These are phyloP conservation scores for Diatrype stigma DNA, from an alignment of 2,329 filamentous ascomycete genomes.

Conservation along the genomic window DNA sequence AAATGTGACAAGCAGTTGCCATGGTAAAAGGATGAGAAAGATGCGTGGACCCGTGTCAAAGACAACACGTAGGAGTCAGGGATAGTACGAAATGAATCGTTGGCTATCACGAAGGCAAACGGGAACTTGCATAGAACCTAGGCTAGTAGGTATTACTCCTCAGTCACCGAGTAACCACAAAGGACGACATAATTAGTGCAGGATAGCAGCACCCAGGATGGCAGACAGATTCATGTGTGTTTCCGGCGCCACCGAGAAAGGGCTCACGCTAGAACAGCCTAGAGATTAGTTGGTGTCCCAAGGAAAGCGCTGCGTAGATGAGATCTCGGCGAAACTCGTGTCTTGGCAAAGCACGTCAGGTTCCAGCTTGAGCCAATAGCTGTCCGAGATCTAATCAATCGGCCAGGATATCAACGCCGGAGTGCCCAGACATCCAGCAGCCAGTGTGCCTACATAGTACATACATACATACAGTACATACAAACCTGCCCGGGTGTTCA, in stretches of 20 bases:
- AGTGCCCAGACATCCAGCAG: too few relatives aligned
- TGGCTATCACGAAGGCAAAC: not conserved
- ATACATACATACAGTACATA: too few relatives aligned
- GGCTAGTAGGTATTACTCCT: too few relatives aligned
- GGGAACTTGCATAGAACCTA: too few relatives aligned
- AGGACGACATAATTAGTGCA: not conserved
- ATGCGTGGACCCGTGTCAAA: not conserved
- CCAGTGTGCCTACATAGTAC: too few relatives aligned
- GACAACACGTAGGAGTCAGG: not conserved
- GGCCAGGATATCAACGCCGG: not conserved
- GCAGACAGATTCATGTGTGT: not conserved
- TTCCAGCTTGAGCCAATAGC: not conserved
- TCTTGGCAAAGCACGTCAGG: not conserved
- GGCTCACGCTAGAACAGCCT: not conserved
- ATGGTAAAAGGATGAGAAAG: too few relatives aligned
- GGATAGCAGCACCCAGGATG: too few relatives aligned
- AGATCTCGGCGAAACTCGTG: not conserved
- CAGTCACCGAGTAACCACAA: too few relatives aligned
- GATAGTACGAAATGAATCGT: not conserved
- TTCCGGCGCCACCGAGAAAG: not conserved
- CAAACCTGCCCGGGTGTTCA: too few relatives aligned
- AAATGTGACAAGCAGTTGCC: too few relatives aligned
- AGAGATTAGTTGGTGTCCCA: not conserved
- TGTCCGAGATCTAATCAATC: not conserved
- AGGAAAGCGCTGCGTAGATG: too few relatives aligned